Evolutionary conservation across 164 flowering plant species (phyloP).

Genomic region (Umbilicus rupestris): DNA sequence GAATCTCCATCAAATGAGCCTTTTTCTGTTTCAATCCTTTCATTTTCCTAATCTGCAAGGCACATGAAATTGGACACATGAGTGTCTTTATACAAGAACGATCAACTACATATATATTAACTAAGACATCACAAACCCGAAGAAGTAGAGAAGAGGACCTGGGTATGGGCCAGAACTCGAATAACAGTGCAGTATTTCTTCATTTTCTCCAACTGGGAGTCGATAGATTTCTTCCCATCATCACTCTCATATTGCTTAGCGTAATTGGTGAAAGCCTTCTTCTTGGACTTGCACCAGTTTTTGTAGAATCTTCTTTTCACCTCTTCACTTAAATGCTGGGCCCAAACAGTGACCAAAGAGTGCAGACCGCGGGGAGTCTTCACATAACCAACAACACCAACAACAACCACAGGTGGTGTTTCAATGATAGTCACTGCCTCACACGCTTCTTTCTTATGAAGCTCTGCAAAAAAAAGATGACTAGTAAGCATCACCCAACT

Average conservation of each 20-base stretch:
- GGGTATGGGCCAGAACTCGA: slow-evolving; percentile 70
- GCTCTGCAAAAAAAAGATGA: slow-evolving; percentile 24
- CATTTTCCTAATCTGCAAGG: slow-evolving; percentile 51
- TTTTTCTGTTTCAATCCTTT: slow-evolving; percentile 74
- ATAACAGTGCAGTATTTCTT: slow-evolving; percentile 57
- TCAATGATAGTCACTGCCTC: slow-evolving; percentile 67
- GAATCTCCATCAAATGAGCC: slow-evolving; percentile 74
- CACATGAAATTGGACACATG: neutral
- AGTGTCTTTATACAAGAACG: neutral
- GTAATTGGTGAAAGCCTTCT: slow-evolving; percentile 58
- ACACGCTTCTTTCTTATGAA: slow-evolving; percentile 73
- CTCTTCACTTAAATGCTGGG: slow-evolving; percentile 70
- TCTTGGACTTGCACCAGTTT: slow-evolving; percentile 65
- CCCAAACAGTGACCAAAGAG: slow-evolving; percentile 53
- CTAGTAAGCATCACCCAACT: neutral
- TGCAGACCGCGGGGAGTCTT: slow-evolving; percentile 61
- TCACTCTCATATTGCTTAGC: slow-evolving; percentile 56
- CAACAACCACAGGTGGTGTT: slow-evolving; percentile 59
- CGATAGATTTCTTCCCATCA: slow-evolving; percentile 54
- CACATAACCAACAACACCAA: slow-evolving; percentile 60
- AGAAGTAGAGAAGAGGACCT: slow-evolving; percentile 20
- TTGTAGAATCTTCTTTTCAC: slow-evolving; percentile 61
- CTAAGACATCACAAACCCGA: too few relatives aligned
- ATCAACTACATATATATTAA: neutral
- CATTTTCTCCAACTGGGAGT: slow-evolving; percentile 52